Evolutionary conservation across 495 filamentous ascomycete genomes (phyloP).

Genomic region (Lindgomyces ingoldianus): DNA sequence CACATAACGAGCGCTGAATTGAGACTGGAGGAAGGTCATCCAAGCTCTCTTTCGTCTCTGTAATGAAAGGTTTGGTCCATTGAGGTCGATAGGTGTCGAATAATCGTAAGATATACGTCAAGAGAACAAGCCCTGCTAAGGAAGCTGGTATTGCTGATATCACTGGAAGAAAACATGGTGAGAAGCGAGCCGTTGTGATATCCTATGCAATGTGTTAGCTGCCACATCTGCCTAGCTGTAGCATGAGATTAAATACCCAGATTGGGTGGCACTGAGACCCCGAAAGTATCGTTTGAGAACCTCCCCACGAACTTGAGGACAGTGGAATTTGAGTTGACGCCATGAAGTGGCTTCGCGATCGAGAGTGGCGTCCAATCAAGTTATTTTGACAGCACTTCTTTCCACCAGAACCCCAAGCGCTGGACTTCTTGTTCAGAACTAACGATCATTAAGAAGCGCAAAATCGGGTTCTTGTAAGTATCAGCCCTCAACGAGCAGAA

Average conservation of each 20-base stretch:
- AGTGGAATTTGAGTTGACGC: constrained; percentile 16
- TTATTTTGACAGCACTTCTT: constrained; percentile 3
- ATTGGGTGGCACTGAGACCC: constrained; percentile 19
- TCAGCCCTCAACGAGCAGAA: not conserved
- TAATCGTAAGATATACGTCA: constrained; percentile 44
- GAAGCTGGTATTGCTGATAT: constrained; percentile 52
- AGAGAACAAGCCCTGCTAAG: constrained; percentile 46
- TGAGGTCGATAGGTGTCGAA: constrained; percentile 44
- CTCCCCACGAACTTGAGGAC: not conserved
- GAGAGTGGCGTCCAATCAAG: not conserved
- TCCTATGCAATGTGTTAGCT: constrained; percentile 45
- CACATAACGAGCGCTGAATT: constrained; percentile 39
- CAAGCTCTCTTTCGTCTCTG: constrained; percentile 44
- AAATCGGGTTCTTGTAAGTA: not conserved
- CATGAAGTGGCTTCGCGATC: not conserved
- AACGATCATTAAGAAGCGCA: constrained; percentile 10
- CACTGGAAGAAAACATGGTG: constrained; percentile 52
- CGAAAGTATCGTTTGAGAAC: not conserved
- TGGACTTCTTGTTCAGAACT: not conserved
- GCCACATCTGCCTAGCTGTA: not conserved
- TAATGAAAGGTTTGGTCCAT: constrained; percentile 56
- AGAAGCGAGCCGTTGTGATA: constrained; percentile 51
- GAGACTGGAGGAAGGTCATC: constrained; percentile 40
- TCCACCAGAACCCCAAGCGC: constrained; percentile 17
- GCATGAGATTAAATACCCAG: constrained; percentile 19